A percentile compares a stretch with the other conserved stretches of the same genome.
Evolutionary conservation across 495 filamentous ascomycete genomes (phyloP).

Genomic region (Penicillium dipodomyicola): DNA sequence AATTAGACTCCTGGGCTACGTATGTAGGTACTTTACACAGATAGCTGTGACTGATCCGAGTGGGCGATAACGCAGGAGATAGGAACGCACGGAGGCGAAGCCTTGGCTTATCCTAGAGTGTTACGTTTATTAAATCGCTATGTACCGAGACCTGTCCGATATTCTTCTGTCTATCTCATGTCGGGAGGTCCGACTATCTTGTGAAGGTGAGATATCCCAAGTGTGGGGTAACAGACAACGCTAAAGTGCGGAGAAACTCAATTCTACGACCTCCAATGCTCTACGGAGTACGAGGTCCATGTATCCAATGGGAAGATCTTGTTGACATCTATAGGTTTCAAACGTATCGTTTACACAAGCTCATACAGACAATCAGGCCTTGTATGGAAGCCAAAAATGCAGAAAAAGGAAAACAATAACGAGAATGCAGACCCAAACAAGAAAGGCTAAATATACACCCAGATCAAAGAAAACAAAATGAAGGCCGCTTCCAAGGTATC

Average conservation of each 20-base stretch:
- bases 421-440: conserved; percentile 19
- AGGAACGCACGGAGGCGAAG: neutral
- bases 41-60: conserved; percentile 3
- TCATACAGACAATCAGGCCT: neutral
- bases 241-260: neutral
- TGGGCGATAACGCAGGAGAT: conserved; percentile 8
- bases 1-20: neutral
- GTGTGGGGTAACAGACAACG: neutral
- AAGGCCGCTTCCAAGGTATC: conserved; percentile 18
- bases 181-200: neutral
- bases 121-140: neutral
- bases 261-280: neutral
- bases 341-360: neutral
- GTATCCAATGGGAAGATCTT: neutral
- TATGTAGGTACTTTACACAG: neutral
- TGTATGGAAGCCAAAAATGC: conserved; percentile 11
- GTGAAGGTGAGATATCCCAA: neutral
- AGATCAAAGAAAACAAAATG: conserved; percentile 13
- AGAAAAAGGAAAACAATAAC: conserved; percentile 9
- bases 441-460: conserved; percentile 32
- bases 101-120: conserved; percentile 2
- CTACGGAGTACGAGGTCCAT: neutral
- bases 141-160: neutral
- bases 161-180: too few species aligned
- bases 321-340: neutral